Evolutionary conservation across 129 eudicot genomes (phyloP).

Genomic region (Solidago caesia): DNA sequence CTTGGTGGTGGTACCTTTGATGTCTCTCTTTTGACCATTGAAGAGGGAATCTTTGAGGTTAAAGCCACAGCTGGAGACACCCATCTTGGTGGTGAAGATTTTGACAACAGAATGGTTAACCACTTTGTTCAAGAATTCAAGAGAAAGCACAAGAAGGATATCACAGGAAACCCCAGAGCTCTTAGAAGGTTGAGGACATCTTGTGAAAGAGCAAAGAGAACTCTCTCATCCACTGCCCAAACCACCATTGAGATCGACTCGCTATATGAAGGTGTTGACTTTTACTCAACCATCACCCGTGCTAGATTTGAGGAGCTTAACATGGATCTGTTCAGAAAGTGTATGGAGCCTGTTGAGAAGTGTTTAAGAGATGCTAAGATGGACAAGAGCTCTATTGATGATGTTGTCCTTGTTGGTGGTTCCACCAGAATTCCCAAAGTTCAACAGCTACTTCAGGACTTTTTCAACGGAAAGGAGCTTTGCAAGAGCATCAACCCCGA

Average conservation of each 20-base stretch:
- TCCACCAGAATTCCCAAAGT: constrained; percentile 86
- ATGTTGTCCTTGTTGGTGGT: constrained; percentile 86
- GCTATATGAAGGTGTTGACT: constrained; percentile 71
- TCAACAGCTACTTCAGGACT: constrained; percentile 73
- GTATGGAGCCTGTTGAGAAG: constrained; percentile 93
- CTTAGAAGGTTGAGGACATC: constrained; percentile 73
- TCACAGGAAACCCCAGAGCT: constrained; percentile 75
- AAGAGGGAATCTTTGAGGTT: constrained; percentile 87
- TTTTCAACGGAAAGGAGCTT: constrained; percentile 74
- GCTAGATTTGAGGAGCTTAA: constrained; percentile 80
- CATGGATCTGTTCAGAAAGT: constrained; percentile 84
- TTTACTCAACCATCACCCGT: constrained; percentile 83
- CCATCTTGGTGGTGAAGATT: constrained; percentile 90
- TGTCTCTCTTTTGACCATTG: constrained; percentile 80
- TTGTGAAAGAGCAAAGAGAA: constrained; percentile 80
- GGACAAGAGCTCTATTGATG: constrained; percentile 77
- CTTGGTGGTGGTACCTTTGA: constrained; percentile 91
- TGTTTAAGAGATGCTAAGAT: constrained; percentile 90
- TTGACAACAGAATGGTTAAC: constrained; percentile 85
- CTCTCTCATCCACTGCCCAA: constrained; percentile 82
- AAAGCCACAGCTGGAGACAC: constrained; percentile 89
- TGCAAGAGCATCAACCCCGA: constrained; percentile 89
- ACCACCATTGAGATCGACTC: constrained; percentile 84
- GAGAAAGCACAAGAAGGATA: constrained; percentile 80
- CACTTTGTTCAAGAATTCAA: constrained; percentile 84